These are phyloP conservation scores for Avena atlantica DNA, from an alignment of 176 grass and related monocot species.

Conservation along the genomic window DNA sequence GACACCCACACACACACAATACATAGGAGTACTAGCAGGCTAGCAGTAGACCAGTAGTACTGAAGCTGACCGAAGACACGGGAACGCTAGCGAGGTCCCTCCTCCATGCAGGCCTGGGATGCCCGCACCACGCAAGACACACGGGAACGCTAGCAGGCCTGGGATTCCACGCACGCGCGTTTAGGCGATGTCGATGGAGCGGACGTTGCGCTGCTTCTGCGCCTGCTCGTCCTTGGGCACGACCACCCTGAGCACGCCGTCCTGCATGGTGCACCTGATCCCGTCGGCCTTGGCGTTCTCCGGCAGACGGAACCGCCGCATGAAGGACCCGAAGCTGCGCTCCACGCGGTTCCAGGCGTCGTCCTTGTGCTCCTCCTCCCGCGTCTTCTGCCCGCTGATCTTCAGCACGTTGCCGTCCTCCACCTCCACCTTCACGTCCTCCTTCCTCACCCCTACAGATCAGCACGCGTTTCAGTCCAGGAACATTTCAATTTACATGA, in stretches of 20 bases:
- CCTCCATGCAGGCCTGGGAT: too few relatives aligned
- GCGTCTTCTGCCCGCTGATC: constrained; percentile 53
- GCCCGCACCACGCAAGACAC: too few relatives aligned
- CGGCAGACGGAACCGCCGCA: constrained; percentile 47
- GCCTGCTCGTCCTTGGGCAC: constrained; percentile 50
- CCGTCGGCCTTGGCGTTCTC: constrained; percentile 42
- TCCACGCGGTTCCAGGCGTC: constrained; percentile 50
- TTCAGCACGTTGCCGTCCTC: constrained; percentile 53
- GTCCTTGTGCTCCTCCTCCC: constrained; percentile 51
- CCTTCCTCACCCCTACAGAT: constrained; percentile 25
- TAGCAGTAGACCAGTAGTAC: background rate
- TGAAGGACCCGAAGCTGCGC: constrained; percentile 50
- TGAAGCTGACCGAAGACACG: background rate
- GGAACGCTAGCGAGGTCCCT: background rate
- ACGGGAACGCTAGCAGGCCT: background rate
- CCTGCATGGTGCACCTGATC: constrained; percentile 41
- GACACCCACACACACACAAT: background rate
- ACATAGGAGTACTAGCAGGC: background rate
- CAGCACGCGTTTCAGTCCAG: too few relatives aligned
- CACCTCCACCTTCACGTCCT: constrained; percentile 62
- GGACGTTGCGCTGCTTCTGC: constrained; percentile 19
- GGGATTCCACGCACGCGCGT: too few relatives aligned
- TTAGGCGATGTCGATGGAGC: constrained; percentile 41
- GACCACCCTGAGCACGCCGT: constrained; percentile 51
- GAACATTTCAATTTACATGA: too few relatives aligned